Conservation (phyloP, 441 rosid species). For the Euphorbia schlechtendalii region DNA sequence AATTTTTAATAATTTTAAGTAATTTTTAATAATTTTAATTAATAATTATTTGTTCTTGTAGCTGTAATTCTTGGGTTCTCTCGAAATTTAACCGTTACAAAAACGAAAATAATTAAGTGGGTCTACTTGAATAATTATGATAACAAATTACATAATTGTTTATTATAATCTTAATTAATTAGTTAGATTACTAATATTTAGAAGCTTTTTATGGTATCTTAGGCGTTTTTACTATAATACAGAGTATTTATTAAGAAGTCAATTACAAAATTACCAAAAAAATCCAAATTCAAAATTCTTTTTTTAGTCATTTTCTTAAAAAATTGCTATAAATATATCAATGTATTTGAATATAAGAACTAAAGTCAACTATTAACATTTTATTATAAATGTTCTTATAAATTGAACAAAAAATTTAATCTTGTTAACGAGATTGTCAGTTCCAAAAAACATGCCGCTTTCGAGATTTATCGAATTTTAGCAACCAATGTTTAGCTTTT, state of each 20-base stretch:
- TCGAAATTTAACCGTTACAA: constrained; percentile 3
- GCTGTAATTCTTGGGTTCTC: background rate
- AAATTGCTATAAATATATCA: background rate
- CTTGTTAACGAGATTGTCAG: too few relatives aligned
- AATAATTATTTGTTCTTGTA: background rate
- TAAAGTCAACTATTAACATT: background rate
- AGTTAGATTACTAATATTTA: background rate
- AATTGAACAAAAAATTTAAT: too few relatives aligned
- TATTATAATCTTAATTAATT: background rate
- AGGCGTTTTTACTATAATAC: background rate
- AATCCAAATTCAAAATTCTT: background rate
- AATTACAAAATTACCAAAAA: background rate
- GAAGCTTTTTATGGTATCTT: background rate
- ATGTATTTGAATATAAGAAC: background rate
- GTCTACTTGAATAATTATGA: background rate
- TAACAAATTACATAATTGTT: background rate
- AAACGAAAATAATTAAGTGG: background rate
- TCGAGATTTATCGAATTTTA: too few relatives aligned
- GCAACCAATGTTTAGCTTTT: background rate
- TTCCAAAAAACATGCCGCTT: too few relatives aligned
- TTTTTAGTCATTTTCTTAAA: background rate
- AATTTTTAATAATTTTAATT: constrained; percentile 1
- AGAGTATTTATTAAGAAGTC: background rate
- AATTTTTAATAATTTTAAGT: too few relatives aligned
- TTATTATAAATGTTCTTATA: too few relatives aligned